Evolutionary conservation across 768 basidiomycete genomes (phyloP), one percentile per base, ranked within the genome.

Genomic region (Xerocomellus amylosporus): DNA sequence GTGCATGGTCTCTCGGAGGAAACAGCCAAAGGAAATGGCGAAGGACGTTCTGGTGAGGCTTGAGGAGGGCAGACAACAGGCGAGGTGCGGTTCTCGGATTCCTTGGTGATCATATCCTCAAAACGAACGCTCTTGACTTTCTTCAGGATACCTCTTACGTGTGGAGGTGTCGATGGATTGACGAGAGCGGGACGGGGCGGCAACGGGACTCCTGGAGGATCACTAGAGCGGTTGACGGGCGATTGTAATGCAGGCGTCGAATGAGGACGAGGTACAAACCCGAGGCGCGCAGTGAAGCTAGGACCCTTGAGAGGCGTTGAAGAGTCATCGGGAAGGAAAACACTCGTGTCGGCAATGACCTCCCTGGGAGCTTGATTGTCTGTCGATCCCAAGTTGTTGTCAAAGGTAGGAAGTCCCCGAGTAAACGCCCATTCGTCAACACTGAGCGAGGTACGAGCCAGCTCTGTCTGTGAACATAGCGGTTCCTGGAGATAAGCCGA

Each of bases 91-190:
- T 36, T 54, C 31, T 51, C 39, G n/a, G 41, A 26, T 30, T 58
- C 61, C 14, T 37, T 45, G 49, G 7, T 31, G 34, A 47, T 34
- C 42, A 20, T 9, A 33, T 70, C 70, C 26, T 70, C 69, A 55
- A 76, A 76, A 33, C 75, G 73, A 37, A 76, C 74, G 40, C 62
- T 70, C 67, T 76, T 75, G 54, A 58, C 64, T 56, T 70, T 72
- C 66, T 76, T 76, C 55, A 76, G 62, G 45, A 76, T 76, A 22
- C 75, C 68, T 50, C 67, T 67, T 19, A 71, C 67, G 0, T 67
- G 66, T 8, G 62, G 59, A 42, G 69, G 60, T 30, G 66, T 73
- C 5, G 63, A 65, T 24, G 61, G 65, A 46, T 46, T 63, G 56
- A 63, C 46, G 44, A 68, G 59, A 39, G 55, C 65, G 26, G 64